phyloP scores from a whole-genome alignment of 345 rosid genomes.

The Brassica nigra region DNA sequence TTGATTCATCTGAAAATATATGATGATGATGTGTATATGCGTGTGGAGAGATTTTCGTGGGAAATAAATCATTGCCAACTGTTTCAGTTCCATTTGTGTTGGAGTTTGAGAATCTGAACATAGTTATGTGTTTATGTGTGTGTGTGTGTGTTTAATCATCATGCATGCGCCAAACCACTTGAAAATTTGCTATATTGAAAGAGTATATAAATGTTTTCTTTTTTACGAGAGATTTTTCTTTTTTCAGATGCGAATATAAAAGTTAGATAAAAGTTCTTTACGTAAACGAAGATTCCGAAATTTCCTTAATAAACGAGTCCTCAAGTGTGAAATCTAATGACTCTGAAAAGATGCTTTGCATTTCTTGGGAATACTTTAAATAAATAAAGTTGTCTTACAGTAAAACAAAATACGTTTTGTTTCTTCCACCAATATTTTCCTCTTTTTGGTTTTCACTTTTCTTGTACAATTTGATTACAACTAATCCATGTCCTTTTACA shows the following conservation, averaged over 20 bases:
- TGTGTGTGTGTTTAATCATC: slow-evolving; percentile 2
- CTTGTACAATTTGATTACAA: background rate
- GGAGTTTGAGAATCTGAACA: slow-evolving; percentile 12
- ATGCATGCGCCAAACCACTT: slow-evolving; percentile 6
- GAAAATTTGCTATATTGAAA: background rate
- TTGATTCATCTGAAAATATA: background rate
- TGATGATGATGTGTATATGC: background rate
- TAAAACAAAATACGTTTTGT: background rate
- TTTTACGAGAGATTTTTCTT: background rate
- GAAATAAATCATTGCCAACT: background rate
- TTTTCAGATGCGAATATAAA: slow-evolving; percentile 10
- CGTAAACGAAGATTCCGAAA: slow-evolving; percentile 7
- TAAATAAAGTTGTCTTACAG: background rate
- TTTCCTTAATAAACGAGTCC: slow-evolving; percentile 11
- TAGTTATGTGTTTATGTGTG: background rate
- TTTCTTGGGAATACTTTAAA: background rate
- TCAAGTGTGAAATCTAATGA: slow-evolving; percentile 19
- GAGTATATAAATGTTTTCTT: background rate
- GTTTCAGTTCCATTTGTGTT: slow-evolving; percentile 14
- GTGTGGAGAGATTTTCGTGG: background rate
- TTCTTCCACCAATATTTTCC: background rate
- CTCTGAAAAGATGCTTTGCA: slow-evolving; percentile 27
- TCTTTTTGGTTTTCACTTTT: slow-evolving; percentile 4
- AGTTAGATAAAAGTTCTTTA: background rate
- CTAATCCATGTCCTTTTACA: background rate